Percentiles rank a stretch among this genome's conserved stretches.
Conservation (phyloP, 2,329 filamentous ascomycete genomes). For the Cryphonectria radicalis region DNA sequence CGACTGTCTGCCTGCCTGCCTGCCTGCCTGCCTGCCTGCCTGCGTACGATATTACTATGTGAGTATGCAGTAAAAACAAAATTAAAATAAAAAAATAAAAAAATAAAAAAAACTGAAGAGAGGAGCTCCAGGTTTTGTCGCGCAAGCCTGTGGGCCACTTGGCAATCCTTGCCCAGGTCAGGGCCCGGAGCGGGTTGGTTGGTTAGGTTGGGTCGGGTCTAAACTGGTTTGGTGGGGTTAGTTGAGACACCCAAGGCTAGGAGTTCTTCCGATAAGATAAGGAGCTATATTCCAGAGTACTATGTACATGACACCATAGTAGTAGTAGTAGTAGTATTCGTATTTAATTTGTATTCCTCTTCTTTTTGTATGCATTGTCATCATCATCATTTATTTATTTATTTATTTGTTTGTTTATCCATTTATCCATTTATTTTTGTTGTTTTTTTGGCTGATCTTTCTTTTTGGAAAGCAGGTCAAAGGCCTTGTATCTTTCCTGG, state of each 20-base stretch:
- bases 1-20: background rate
- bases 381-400: background rate
- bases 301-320: background rate
- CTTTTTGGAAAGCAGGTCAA: background rate
- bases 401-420: background rate
- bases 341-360: background rate
- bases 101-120: background rate
- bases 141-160: slow-evolving; percentile 9
- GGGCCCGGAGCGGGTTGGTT: background rate
- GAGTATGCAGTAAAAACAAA: background rate
- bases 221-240: background rate
- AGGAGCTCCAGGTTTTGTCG: background rate
- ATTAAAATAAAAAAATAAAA: background rate
- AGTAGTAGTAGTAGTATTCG: background rate
- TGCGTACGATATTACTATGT: background rate
- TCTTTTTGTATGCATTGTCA: background rate
- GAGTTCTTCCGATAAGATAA: slow-evolving; percentile 6
- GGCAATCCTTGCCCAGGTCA: slow-evolving; percentile 7
- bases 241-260: background rate
- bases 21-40: background rate
- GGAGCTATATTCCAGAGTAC: background rate
- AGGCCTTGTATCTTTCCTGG: background rate
- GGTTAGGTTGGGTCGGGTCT: background rate
- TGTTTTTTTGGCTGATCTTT: too few species aligned
- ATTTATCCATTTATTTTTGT: background rate